Conservation (phyloP, 225 moss, liverwort and hornwort species). For the Bryum argenteum region DNA sequence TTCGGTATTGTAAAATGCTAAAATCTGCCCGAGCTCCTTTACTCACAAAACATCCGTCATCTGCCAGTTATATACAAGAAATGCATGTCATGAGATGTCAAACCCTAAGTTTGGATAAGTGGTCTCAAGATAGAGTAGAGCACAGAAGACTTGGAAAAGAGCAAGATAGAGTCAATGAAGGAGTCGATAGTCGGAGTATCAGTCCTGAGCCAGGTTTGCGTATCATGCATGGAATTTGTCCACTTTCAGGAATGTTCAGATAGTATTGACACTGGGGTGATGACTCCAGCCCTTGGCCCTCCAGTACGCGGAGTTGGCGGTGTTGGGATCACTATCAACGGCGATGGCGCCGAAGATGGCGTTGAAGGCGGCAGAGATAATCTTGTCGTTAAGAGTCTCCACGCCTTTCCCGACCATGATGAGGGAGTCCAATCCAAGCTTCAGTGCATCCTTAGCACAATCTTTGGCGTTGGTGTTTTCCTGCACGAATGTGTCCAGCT, state of each 20-base stretch:
- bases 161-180: too few relatives aligned
- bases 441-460: slow-evolving; percentile 37
- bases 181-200: too few relatives aligned
- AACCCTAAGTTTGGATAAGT: too few relatives aligned
- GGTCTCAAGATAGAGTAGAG: too few relatives aligned
- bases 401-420: slow-evolving; percentile 45
- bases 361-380: slow-evolving; percentile 42
- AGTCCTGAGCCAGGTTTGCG: too few relatives aligned
- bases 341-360: slow-evolving; percentile 53
- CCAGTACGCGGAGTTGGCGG: slow-evolving; percentile 45
- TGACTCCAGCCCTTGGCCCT: slow-evolving; percentile 44
- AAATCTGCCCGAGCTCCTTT: too few relatives aligned
- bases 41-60: too few relatives aligned
- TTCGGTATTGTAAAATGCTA: too few relatives aligned
- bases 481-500: slow-evolving; percentile 23
- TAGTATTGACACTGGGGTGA: not conserved
- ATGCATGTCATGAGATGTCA: too few relatives aligned
- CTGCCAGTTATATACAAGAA: too few relatives aligned
- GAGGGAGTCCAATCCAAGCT: slow-evolving; percentile 36
- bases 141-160: too few relatives aligned
- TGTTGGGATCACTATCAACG: slow-evolving; percentile 37
- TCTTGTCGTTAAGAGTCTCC: not conserved
- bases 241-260: not conserved
- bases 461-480: not conserved
- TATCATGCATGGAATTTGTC: too few relatives aligned